Conservation (phyloP, 768 basidiomycete genomes). For the Chlorophyllum brunneum region DNA sequence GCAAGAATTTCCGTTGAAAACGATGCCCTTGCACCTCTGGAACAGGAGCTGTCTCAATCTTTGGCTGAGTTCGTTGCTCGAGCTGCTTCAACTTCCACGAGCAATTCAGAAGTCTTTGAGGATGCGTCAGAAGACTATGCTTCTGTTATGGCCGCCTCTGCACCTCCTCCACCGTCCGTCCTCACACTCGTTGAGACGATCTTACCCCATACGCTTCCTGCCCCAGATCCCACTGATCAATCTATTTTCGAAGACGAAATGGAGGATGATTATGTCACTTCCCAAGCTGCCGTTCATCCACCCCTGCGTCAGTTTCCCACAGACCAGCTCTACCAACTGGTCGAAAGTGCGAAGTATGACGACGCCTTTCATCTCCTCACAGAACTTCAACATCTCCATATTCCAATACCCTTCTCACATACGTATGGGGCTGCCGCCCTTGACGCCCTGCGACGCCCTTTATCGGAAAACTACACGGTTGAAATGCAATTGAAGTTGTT, state of each 20-base stretch:
- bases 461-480: constrained; percentile 1
- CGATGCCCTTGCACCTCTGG: constrained; percentile 15
- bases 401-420: constrained; percentile 25
- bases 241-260: constrained; percentile 32
- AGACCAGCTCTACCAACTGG: constrained; percentile 19
- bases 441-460: constrained; percentile 16
- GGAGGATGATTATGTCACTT: constrained; percentile 21
- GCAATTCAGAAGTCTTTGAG: constrained; percentile 24
- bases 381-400: constrained; percentile 28
- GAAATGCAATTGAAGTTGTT: constrained; percentile 19
- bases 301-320: constrained; percentile 11
- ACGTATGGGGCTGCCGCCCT: constrained; percentile 27
- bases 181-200: constrained; percentile 24
- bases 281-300: constrained; percentile 9
- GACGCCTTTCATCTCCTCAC: constrained; percentile 27
- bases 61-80: neutral
- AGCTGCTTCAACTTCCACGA: neutral
- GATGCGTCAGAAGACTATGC: constrained; percentile 28
- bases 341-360: constrained; percentile 19
- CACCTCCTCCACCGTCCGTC: constrained; percentile 17
- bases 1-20: constrained; percentile 13
- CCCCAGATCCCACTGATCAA: constrained; percentile 18
- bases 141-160: constrained; percentile 12
- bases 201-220: constrained; percentile 27
- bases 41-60: constrained; percentile 10